Evolutionary conservation across 2,329 filamentous ascomycete species (phyloP).

Genomic region (Hysterium pulicare): DNA sequence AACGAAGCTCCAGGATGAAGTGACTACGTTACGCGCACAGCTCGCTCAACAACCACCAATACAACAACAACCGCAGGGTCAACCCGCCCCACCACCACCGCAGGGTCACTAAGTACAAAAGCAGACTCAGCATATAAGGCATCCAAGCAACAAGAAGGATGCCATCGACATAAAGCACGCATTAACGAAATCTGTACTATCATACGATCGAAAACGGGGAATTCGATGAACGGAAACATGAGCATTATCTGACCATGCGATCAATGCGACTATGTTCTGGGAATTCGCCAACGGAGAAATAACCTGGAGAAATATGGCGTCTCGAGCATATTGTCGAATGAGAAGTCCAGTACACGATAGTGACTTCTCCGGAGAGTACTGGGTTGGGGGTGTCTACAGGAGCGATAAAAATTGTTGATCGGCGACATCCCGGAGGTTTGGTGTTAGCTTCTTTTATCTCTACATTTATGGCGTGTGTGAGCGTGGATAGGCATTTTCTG

Average conservation of each 20-base stretch:
- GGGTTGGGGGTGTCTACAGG: too few species aligned
- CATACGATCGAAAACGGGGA: not conserved
- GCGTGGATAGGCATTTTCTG: not conserved
- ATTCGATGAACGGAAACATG: not conserved
- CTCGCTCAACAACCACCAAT: constrained; percentile 30
- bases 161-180: not conserved
- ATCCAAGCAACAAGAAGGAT: constrained; percentile 9
- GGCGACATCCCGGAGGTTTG: too few species aligned
- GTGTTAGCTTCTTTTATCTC: too few species aligned
- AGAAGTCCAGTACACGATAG: constrained; percentile 29
- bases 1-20: constrained; percentile 43
- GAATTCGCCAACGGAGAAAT: too few species aligned
- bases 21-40: constrained; percentile 37
- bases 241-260: not conserved
- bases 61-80: not conserved
- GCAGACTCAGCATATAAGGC: not conserved
- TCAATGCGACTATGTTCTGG: too few species aligned
- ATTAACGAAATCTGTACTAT: constrained; percentile 9
- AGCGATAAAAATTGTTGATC: too few species aligned
- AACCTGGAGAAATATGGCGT: not conserved
- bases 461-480: too few species aligned
- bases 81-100: constrained; percentile 1
- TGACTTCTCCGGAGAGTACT: constrained; percentile 17
- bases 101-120: not conserved
- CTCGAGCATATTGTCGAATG: constrained; percentile 1